A percentile compares a stretch with the other conserved stretches of the same genome.
These are phyloP conservation scores for Starmerella roubikii DNA, from an alignment of 805 yeast species.

Conservation along the genomic window DNA sequence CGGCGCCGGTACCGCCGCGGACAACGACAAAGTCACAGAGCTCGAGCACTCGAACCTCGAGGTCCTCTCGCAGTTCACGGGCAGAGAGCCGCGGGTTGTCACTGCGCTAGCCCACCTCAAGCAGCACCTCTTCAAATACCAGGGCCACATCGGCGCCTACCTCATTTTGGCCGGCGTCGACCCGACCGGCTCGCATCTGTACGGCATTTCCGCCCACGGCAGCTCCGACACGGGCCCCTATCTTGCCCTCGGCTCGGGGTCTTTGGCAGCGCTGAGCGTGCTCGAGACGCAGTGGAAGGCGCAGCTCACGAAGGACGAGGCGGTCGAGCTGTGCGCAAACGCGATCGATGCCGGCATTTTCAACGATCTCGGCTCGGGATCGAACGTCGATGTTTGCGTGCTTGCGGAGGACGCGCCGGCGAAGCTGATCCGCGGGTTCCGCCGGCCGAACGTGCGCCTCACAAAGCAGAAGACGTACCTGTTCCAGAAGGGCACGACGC, in stretches of 20 bases:
- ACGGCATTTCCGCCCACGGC: conserved; percentile 94
- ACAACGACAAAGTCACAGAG: conserved; percentile 95
- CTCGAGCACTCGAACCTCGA: conserved; percentile 82
- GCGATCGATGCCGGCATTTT: conserved; percentile 97
- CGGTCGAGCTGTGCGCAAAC: conserved; percentile 77
- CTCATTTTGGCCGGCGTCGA: conserved; percentile 96
- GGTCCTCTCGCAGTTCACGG: conserved; percentile 70
- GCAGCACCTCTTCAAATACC: conserved; percentile 92
- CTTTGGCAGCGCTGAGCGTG: conserved; percentile 97
- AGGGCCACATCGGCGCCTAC: conserved; percentile 95
- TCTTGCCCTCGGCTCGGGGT: conserved; percentile 89
- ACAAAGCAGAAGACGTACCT: conserved; percentile 70
- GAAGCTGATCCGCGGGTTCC: conserved; percentile 65
- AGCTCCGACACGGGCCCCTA: conserved; percentile 93
- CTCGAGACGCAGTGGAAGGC: conserved; percentile 78
- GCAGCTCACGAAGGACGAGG: conserved; percentile 71
- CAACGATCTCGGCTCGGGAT: conserved; percentile 98
- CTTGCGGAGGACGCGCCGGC: conserved; percentile 81
- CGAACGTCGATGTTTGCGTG: conserved; percentile 93
- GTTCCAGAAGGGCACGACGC: conserved; percentile 90
- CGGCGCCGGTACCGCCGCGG: conserved; percentile 99
- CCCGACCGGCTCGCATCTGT: conserved; percentile 88
- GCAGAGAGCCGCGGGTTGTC: conserved; percentile 83
- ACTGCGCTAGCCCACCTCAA: conserved; percentile 85
- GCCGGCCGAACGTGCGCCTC: conserved; percentile 81